These are phyloP conservation scores for Agrocybe pediades DNA, from an alignment of 768 basidiomycete species.

Conservation along the genomic window DNA sequence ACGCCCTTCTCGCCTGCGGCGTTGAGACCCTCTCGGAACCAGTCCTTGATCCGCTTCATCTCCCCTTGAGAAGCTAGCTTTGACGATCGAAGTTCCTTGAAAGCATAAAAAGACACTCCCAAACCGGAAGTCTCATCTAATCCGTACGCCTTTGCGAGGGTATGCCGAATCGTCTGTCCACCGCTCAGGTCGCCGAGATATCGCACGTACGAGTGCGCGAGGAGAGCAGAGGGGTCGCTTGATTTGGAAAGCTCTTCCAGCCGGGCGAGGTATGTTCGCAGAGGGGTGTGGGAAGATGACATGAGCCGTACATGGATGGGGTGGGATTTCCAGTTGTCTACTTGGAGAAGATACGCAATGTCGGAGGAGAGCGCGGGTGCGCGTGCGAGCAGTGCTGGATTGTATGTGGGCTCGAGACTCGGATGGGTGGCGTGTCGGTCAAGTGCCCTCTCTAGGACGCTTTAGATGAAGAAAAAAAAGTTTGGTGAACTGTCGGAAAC, in stretches of 20 bases:
- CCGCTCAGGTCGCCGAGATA: constrained; percentile 83
- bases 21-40: constrained; percentile 62
- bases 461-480: constrained; percentile 20
- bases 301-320: constrained; percentile 51
- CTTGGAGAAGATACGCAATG: constrained; percentile 60
- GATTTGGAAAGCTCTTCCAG: constrained; percentile 49
- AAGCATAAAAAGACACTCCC: constrained; percentile 71
- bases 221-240: constrained; percentile 50
- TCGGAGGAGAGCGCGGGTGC: constrained; percentile 61
- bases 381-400: constrained; percentile 69
- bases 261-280: constrained; percentile 55
- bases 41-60: constrained; percentile 74
- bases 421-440: constrained; percentile 64
- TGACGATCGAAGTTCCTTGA: constrained; percentile 53
- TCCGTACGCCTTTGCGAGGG: constrained; percentile 66
- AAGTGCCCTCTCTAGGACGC: constrained; percentile 57
- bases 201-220: constrained; percentile 82
- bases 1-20: constrained; percentile 43
- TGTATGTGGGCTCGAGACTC: constrained; percentile 67
- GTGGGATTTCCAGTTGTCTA: constrained; percentile 61
- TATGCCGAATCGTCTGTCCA: constrained; percentile 68
- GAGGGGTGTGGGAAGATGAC: constrained; percentile 42
- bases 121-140: constrained; percentile 51
- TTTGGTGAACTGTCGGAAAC: too few species aligned
- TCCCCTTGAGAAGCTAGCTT: constrained; percentile 54